Base-by-base conservation (phyloP, 768 basidiomycete genomes). In the Xerocomus spinulosus region DNA sequence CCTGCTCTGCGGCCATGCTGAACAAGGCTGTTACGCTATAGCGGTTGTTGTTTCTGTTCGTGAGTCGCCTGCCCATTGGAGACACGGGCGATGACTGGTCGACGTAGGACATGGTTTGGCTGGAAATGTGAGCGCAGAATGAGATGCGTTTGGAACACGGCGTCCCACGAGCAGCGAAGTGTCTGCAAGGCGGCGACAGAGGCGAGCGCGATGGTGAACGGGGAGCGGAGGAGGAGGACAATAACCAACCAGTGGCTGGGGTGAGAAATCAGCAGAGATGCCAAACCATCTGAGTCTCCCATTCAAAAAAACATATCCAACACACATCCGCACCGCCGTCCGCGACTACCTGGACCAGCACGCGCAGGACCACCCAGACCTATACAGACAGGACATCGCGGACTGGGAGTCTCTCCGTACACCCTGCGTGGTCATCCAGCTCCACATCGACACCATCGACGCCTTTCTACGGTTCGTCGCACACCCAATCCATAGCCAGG, bases 1-100 rank as follows among this genome's bases (percentile, higher is more conserved):
- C 95, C 74, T 97, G 93, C 71, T 98, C 95, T 29, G 95, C 95
- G 12, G 94, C 95, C 86, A 98, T 93, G 61, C 89, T 92, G 67
- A 95, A 97, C 57, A 97, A 76, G 23, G 92, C 92, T 42, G 90
- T 97, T 32, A 97, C 94, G 67, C 87, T 90, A 72, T 96, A 95
- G 49, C 94, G 85, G 72, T 96, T 95, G 56, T 91, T 94, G 67
- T 92, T 96, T 67, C 94, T 75, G 75, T 92, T 92, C 29, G 89
- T 90, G 63, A 89, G 77, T 25, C 90, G 79, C 58, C 87, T 81
- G 54, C 80, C 71, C 53, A 83, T 84, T 62, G 83, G 76, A 58
- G 79, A 74, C 53, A 75, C 77, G 23, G 86, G 84, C 42, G 72
- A 68, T 33, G 84, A 74, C 49, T 76, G 72, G 50, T 83, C 82